A percentile compares a stretch with the other conserved stretches of the same genome.
Conservation (phyloP, 495 filamentous ascomycete genomes). For the Xylaria scruposa region DNA sequence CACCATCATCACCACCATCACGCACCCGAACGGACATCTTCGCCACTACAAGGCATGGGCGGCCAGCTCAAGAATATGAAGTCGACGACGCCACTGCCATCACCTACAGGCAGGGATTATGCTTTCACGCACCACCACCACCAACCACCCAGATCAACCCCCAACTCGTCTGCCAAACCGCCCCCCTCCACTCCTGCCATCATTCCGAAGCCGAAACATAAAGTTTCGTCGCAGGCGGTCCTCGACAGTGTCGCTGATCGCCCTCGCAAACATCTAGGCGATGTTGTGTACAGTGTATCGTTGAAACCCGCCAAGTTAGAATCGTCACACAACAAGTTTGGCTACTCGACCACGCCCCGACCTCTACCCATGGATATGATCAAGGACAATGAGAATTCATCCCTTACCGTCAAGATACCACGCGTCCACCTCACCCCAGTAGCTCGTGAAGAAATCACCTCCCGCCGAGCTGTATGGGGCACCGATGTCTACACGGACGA, state of each 20-base stretch:
- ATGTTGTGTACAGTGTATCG: constrained; percentile 55
- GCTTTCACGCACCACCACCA: constrained; percentile 47
- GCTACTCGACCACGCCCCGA: constrained; percentile 72
- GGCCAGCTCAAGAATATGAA: constrained; percentile 52
- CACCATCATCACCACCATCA: constrained; percentile 80
- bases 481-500: constrained; percentile 96
- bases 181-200: constrained; percentile 48
- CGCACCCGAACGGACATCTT: constrained; percentile 65
- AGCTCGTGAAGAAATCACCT: constrained; percentile 81
- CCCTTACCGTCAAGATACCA: constrained; percentile 84
- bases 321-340: constrained; percentile 61
- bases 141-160: constrained; percentile 46
- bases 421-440: constrained; percentile 72
- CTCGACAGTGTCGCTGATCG: constrained; percentile 71
- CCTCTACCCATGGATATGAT: constrained; percentile 74
- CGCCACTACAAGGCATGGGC: constrained; percentile 49
- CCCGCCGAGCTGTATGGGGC: constrained; percentile 82
- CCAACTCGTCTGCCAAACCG: constrained; percentile 42
- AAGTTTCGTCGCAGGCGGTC: constrained; percentile 69
- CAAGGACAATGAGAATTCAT: constrained; percentile 86
- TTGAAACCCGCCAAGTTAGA: constrained; percentile 63
- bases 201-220: constrained; percentile 64
- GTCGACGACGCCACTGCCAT: constrained; percentile 59
- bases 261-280: constrained; percentile 80
- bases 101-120: constrained; percentile 61